Conservation (phyloP, 2,329 filamentous ascomycete genomes). For the Phialophora macrospora region DNA sequence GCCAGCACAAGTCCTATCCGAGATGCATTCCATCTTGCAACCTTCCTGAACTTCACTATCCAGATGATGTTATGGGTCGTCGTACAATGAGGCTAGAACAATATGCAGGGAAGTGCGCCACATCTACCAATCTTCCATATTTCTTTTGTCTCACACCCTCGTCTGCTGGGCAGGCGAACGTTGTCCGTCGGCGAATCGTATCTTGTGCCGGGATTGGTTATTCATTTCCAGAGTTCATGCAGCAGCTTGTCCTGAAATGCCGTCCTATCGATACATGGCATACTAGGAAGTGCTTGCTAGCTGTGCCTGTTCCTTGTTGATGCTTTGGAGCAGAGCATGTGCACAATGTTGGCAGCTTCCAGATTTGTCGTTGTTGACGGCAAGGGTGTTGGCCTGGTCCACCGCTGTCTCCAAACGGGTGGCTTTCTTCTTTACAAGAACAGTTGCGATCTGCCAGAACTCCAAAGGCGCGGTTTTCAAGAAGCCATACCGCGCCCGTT, state of each 20-base stretch:
- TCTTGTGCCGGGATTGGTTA: no score
- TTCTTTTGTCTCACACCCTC: not conserved
- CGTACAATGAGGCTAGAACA: not conserved
- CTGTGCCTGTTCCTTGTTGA: conserved; percentile 3
- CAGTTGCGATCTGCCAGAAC: conserved; percentile 18
- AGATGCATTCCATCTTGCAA: not conserved
- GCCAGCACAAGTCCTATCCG: not conserved
- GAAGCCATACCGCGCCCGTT: conserved; percentile 16
- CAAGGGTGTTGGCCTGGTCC: not conserved
- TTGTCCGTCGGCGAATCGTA: no score
- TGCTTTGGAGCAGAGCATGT: conserved; percentile 5
- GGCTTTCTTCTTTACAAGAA: conserved; percentile 13
- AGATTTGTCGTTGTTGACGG: not conserved
- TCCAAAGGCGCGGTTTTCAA: conserved; percentile 8
- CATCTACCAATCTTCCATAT: not conserved
- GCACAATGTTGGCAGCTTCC: conserved; percentile 1
- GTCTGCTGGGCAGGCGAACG: not conserved
- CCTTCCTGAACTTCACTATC: not conserved
- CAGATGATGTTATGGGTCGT: not conserved
- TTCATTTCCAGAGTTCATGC: no score
- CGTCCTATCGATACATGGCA: not conserved
- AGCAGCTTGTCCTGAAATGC: not conserved
- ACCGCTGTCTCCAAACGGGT: conserved; percentile 12
- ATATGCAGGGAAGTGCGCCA: not conserved
- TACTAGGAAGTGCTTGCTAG: not conserved